These are phyloP conservation scores for Metarhizium brunneum DNA, from an alignment of 2,329 filamentous ascomycete species.

Conservation along the genomic window DNA sequence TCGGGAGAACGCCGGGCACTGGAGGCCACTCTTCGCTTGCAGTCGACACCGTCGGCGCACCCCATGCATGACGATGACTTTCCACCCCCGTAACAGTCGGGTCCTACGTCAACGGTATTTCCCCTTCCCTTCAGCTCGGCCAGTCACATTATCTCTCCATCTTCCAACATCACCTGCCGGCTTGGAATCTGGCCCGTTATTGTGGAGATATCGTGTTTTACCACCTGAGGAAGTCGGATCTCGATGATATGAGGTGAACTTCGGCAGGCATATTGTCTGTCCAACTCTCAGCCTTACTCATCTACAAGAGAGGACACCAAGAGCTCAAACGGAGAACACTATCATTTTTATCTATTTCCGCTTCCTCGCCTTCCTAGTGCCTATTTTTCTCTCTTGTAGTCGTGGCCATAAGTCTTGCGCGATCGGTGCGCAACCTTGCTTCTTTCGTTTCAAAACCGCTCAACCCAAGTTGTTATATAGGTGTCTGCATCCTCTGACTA, in stretches of 20 bases:
- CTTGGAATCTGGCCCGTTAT: background rate
- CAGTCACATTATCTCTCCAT: background rate
- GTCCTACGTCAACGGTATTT: slow-evolving; percentile 2
- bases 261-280: background rate
- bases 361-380: background rate
- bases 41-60: background rate
- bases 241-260: background rate
- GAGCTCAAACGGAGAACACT: background rate
- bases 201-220: background rate
- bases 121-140: background rate
- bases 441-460: background rate
- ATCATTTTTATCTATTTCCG: background rate
- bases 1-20: background rate
- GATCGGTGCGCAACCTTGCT: background rate
- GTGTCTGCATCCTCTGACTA: background rate
- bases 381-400: background rate
- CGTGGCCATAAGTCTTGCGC: background rate
- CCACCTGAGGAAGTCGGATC: background rate
- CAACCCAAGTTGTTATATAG: background rate
- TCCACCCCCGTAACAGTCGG: background rate
- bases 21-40: background rate
- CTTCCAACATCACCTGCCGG: background rate
- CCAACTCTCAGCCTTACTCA: background rate
- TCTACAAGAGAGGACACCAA: background rate
- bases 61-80: slow-evolving; percentile 4